Evolutionary conservation across 257 asterid genomes (phyloP).

Genomic region (Plantago major): DNA sequence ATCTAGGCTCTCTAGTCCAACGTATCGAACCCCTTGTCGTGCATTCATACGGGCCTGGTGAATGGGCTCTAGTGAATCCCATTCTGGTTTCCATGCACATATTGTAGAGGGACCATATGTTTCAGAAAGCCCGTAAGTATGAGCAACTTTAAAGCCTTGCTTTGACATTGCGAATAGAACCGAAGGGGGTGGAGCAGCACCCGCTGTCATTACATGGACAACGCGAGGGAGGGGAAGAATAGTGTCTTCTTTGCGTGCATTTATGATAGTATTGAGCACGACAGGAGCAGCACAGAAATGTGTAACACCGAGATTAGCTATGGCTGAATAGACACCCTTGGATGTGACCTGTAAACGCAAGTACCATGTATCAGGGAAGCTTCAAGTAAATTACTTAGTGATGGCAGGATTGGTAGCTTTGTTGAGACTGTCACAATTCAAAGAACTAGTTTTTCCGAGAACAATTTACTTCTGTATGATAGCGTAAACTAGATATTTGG

Average conservation of each 20-base stretch:
- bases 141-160: slow-evolving; percentile 74
- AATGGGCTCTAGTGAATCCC: slow-evolving; percentile 70
- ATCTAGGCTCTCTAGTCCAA: slow-evolving; percentile 66
- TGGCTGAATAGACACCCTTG: slow-evolving; percentile 79
- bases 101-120: slow-evolving; percentile 88
- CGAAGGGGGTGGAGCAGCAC: slow-evolving; percentile 94
- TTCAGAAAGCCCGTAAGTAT: slow-evolving; percentile 94
- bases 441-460: background rate
- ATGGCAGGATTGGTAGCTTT: too few species aligned
- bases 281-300: slow-evolving; percentile 99
- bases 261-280: slow-evolving; percentile 77
- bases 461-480: too few species aligned
- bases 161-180: slow-evolving; percentile 71
- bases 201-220: slow-evolving; percentile 89
- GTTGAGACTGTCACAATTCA: background rate
- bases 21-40: slow-evolving; percentile 76
- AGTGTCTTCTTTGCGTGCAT: slow-evolving; percentile 56
- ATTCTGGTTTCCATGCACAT: slow-evolving; percentile 94
- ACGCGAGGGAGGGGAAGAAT: slow-evolving; percentile 76
- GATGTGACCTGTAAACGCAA: slow-evolving; percentile 63
- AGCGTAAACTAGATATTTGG: too few species aligned
- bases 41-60: slow-evolving; percentile 77
- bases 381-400: too few species aligned
- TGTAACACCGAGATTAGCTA: slow-evolving; percentile 70
- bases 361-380: background rate